Conservation (phyloP, 345 rosid genomes). For the Durio zibethinus region DNA sequence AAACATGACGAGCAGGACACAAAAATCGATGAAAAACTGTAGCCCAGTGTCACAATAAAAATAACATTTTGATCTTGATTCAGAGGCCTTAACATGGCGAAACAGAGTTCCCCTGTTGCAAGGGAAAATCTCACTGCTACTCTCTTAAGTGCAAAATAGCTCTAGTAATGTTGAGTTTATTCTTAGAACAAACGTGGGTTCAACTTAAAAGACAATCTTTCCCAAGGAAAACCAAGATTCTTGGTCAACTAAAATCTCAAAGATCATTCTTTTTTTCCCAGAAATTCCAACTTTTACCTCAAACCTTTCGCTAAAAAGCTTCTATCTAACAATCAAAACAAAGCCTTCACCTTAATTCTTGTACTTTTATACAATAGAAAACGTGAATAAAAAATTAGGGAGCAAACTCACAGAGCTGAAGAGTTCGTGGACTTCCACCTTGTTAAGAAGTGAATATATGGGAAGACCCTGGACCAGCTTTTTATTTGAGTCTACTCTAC, state of each 20-base stretch:
- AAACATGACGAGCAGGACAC: neutral
- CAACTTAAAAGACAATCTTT: neutral
- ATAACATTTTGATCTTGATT: neutral
- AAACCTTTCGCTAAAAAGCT: neutral
- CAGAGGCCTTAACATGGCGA: neutral
- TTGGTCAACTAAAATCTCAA: neutral
- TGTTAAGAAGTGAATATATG: neutral
- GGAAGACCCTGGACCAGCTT: neutral
- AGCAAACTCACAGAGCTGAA: neutral
- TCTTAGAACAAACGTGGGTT: neutral
- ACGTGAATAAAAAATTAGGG: neutral
- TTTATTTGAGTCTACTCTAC: neutral
- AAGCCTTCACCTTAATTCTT: neutral
- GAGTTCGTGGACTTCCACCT: neutral
- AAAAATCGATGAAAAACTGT: neutral
- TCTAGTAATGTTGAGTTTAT: neutral
- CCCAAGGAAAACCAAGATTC: slow-evolving; percentile 2
- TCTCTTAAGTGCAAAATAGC: neutral
- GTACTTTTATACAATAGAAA: neutral
- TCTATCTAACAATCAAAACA: neutral
- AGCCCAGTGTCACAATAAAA: neutral
- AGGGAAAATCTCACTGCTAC: neutral
- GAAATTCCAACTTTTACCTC: neutral
- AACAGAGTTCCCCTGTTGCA: neutral
- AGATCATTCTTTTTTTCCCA: neutral